Evolutionary conservation across 257 asterid genomes (phyloP).

Genomic region (Solanum ossicruentum): DNA sequence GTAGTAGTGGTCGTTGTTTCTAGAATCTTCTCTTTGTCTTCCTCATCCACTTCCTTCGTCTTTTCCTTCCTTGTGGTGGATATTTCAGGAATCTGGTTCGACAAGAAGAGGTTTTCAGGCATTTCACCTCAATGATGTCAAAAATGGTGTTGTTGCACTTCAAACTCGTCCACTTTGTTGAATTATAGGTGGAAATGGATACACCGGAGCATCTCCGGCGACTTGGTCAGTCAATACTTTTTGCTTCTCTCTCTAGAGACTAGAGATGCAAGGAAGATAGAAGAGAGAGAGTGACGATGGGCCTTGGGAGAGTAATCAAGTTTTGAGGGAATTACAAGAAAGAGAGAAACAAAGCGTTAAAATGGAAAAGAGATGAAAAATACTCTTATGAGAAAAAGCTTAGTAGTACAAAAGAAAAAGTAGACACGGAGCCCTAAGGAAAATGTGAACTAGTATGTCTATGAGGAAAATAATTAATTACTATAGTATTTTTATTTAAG

Average conservation of each 20-base stretch:
- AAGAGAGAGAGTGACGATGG: not conserved
- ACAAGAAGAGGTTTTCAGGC: not conserved
- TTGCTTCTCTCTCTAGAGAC: not conserved
- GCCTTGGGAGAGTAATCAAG: not conserved
- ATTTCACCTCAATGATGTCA: not conserved
- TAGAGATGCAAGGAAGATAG: not conserved
- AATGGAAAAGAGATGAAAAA: not conserved
- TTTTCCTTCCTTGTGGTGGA: not conserved
- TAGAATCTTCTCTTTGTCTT: not conserved
- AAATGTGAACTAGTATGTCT: not conserved
- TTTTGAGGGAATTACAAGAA: not conserved
- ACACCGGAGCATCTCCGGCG: not conserved
- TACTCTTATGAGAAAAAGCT: not conserved
- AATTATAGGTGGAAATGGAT: not conserved
- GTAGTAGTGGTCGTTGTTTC: slow-evolving; percentile 9
- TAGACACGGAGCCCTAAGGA: not conserved
- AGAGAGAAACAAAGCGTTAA: not conserved
- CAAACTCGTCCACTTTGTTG: not conserved
- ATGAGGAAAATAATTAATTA: not conserved
- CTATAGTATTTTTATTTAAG: not conserved
- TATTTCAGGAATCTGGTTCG: not conserved
- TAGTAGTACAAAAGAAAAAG: not conserved
- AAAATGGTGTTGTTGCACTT: not conserved
- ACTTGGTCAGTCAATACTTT: not conserved
- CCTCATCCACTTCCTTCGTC: slow-evolving; percentile 2